Conservation (phyloP, 768 basidiomycete genomes). For the Pleurotus ostreatus region DNA sequence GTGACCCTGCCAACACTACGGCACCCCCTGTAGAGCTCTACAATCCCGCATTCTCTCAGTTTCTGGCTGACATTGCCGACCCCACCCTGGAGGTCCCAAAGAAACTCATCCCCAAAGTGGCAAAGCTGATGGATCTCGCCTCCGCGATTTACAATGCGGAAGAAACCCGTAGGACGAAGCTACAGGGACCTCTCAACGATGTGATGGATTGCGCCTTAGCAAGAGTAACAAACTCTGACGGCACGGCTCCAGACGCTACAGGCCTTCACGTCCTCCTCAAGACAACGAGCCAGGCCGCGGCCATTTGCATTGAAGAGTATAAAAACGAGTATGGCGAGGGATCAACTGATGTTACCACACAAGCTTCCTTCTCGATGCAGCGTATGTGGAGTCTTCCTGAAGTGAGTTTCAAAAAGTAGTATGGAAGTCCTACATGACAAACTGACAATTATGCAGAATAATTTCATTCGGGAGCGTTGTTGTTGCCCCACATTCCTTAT, state of each 20-base stretch:
- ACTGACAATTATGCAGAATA: no score
- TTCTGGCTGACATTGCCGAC: slow-evolving; percentile 15
- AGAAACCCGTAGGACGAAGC: slow-evolving; percentile 4
- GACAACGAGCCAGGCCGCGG: no score
- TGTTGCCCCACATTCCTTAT: no score
- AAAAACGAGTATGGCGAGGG: no score
- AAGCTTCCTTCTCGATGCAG: no score
- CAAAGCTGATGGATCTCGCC: slow-evolving; percentile 15
- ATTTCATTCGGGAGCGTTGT: no score
- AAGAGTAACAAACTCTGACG: slow-evolving; percentile 7
- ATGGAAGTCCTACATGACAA: no score
- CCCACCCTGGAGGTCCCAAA: slow-evolving; percentile 10
- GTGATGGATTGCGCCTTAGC: slow-evolving; percentile 4
- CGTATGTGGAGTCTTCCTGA: no score
- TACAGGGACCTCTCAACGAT: background rate
- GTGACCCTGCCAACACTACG: background rate
- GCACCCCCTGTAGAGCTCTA: slow-evolving; percentile 21
- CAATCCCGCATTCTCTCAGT: slow-evolving; percentile 20
- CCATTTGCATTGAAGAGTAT: no score
- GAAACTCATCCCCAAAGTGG: slow-evolving; percentile 13
- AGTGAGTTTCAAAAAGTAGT: no score
- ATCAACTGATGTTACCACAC: no score
- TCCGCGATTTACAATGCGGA: slow-evolving; percentile 16
- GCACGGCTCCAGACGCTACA: slow-evolving; percentile 9
- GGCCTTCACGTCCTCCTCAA: no score